Evolutionary conservation across 192 early-diverging fungal genomes (phyloP).

Genomic region (Glomus cerebriforme): DNA sequence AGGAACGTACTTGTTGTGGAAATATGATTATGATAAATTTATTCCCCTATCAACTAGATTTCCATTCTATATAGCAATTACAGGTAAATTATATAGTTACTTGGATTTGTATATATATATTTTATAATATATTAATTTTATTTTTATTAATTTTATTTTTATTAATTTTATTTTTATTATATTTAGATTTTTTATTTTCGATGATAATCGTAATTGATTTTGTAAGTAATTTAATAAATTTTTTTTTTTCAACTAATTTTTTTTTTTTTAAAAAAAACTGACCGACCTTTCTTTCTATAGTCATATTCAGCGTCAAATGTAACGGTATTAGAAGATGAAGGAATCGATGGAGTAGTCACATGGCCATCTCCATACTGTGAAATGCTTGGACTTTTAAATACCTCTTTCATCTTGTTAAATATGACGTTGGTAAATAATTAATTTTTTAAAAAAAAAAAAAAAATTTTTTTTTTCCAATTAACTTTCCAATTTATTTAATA

Average conservation of each 20-base stretch:
- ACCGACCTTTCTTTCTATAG: background rate
- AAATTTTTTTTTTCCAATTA: too few relatives aligned
- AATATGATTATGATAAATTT: too few relatives aligned
- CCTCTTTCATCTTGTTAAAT: background rate
- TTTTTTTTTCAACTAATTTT: too few relatives aligned
- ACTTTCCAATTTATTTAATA: too few relatives aligned
- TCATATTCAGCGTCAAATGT: background rate
- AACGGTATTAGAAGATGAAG: background rate
- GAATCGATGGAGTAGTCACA: background rate
- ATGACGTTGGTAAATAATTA: background rate
- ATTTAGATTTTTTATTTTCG: background rate
- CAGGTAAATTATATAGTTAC: background rate
- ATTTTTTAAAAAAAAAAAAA: too few relatives aligned
- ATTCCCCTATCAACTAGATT: background rate
- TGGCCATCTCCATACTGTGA: background rate
- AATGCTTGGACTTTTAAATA: background rate
- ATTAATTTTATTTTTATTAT: background rate
- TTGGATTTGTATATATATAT: too few relatives aligned
- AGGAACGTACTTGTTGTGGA: background rate
- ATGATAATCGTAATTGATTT: background rate
- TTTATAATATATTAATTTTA: background rate
- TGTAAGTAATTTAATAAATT: background rate
- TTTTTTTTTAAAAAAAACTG: too few relatives aligned
- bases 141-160: too few relatives aligned
- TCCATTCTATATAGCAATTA: conserved; percentile 7